Conservation (phyloP, 331 rosid genomes). For the Dryas integrifolia region DNA sequence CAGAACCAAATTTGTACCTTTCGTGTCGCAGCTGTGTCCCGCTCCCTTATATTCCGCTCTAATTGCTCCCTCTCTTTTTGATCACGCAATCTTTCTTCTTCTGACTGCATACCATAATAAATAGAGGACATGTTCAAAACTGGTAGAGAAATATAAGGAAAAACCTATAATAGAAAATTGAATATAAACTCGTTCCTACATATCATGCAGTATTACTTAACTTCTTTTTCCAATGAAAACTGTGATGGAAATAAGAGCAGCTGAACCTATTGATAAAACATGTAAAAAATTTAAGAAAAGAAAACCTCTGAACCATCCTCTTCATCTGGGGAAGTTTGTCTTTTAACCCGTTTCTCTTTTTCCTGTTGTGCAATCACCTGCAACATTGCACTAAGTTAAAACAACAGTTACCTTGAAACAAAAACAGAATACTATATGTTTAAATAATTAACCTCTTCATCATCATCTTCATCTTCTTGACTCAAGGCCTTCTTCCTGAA, state of each 20-base stretch:
- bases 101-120: slow-evolving; percentile 55
- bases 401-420: slow-evolving; percentile 15
- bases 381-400: slow-evolving; percentile 39
- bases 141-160: neutral
- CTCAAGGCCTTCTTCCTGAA: slow-evolving; percentile 69
- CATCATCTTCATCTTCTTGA: slow-evolving; percentile 62
- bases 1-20: slow-evolving; percentile 48
- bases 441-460: slow-evolving; percentile 42
- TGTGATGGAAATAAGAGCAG: neutral
- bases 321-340: slow-evolving; percentile 53
- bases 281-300: neutral
- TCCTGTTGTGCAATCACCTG: slow-evolving; percentile 58
- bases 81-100: slow-evolving; percentile 85
- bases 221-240: neutral
- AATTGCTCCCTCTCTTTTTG: slow-evolving; percentile 88
- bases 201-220: neutral
- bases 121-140: slow-evolving; percentile 15
- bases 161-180: slow-evolving; percentile 6
- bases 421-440: neutral
- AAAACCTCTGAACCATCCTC: slow-evolving; percentile 75
- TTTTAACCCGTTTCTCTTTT: slow-evolving; percentile 56
- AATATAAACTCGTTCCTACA: slow-evolving; percentile 1
- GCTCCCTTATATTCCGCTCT: slow-evolving; percentile 68
- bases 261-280: neutral
- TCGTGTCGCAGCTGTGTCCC: slow-evolving; percentile 77